Conservation (phyloP, 2,329 filamentous ascomycete species). For the Colletotrichum aenigma region DNA sequence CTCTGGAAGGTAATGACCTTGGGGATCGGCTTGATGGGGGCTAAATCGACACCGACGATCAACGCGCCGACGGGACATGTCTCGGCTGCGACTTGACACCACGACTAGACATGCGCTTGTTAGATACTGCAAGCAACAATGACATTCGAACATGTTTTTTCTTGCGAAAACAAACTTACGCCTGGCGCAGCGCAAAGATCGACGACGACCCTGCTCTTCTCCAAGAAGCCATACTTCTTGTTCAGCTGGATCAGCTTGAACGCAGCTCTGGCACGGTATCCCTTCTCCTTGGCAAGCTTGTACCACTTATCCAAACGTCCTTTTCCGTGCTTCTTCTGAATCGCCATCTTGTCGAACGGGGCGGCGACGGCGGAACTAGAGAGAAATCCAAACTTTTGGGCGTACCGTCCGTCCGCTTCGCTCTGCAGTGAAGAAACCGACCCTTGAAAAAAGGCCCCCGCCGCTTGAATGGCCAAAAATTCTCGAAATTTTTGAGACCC, state of each 20-base stretch:
- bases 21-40: conserved; percentile 95
- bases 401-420: conserved; percentile 2
- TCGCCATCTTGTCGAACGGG: conserved; percentile 69
- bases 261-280: conserved; percentile 91
- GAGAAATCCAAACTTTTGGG: not conserved
- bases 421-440: not conserved
- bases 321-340: conserved; percentile 99
- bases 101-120: conserved; percentile 63
- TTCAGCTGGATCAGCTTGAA: conserved; percentile 99
- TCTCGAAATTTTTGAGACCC: conserved; percentile 3
- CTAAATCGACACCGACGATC: conserved; percentile 92
- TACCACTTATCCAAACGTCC: conserved; percentile 99
- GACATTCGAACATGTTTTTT: not conserved
- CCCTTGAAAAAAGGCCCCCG: not conserved
- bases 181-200: conserved; percentile 98
- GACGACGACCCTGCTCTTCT: conserved; percentile 93
- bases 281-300: conserved; percentile 97
- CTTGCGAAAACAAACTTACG: conserved; percentile 53
- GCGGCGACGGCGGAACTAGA: not conserved
- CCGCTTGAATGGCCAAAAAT: conserved; percentile 7
- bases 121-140: not conserved
- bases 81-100: conserved; percentile 96
- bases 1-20: conserved; percentile 94
- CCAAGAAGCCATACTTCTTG: conserved; percentile 98
- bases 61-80: conserved; percentile 90